Evolutionary conservation across 768 basidiomycete genomes (phyloP), one percentile per base, ranked within the genome.

Genomic region (Cyathus striatus): DNA sequence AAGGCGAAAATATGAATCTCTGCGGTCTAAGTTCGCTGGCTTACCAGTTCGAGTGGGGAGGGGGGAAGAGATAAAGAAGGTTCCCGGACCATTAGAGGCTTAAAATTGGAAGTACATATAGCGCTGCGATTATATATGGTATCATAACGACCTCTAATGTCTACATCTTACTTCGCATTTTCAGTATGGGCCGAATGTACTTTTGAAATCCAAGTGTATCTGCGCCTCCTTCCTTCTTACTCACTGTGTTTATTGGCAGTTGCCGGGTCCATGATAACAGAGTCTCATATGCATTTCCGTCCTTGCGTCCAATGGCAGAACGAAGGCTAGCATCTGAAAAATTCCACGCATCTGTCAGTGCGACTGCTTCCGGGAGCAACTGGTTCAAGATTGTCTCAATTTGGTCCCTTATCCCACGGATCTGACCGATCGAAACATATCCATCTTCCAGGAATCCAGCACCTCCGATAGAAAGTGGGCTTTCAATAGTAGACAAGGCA

Each of bases 21-120:
- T 97, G 46, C 68, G 87, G 47, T 77, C 78, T 25, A 93, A 87
- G 59, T 91, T 94, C 58, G 83, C 89, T 6, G 93, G 93, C 1
- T 60, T 89, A 24, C 83, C 85, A 22, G 74, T 83, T 26, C 61
- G 75, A 18, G 57, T 59, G 13, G 73, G 64, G 23, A 72, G 69
- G 40, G 68, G 72, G 6, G 72, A 71, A 7, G 65, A 70, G 30
- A 57, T 32, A 12, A 16, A 32, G 12, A 32, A 16, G 30, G n/a
- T n/a, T n/a, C n/a, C n/a, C n/a, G n/a, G n/a, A n/a, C n/a, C n/a
- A n/a, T n/a, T n/a, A n/a, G n/a, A n/a, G n/a, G n/a, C n/a, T n/a
- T n/a, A n/a, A n/a, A n/a, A n/a, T n/a, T n/a, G n/a, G n/a, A n/a
- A n/a, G n/a, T n/a, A n/a, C n/a, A n/a, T n/a, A n/a, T n/a, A n/a